Percentiles rank a stretch among this genome's conserved stretches.
These are phyloP conservation scores for Podospora sp. DNA, from an alignment of 495 filamentous ascomycete genomes.

Conservation along the genomic window DNA sequence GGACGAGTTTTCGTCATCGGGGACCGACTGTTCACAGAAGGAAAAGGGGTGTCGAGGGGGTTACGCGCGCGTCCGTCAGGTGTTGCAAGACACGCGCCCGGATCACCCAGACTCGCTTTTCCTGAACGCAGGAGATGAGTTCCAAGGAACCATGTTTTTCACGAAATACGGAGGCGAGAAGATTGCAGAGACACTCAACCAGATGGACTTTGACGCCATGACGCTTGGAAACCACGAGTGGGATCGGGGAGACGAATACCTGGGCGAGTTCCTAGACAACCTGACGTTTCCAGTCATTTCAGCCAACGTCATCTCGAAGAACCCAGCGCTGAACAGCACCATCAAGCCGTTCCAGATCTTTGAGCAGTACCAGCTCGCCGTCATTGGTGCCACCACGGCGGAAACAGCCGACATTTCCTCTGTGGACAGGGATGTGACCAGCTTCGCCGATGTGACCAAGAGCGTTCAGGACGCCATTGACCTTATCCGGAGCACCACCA, in stretches of 20 bases:
- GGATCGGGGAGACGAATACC: slow-evolving; percentile 53
- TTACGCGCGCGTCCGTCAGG: slow-evolving; percentile 57
- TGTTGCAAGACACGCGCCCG: slow-evolving; percentile 53
- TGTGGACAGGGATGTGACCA: slow-evolving; percentile 52
- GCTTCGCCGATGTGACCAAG: slow-evolving; percentile 50
- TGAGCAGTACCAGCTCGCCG: slow-evolving; percentile 54
- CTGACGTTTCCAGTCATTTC: slow-evolving; percentile 61
- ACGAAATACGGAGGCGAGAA: slow-evolving; percentile 62
- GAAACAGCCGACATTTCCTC: slow-evolving; percentile 52
- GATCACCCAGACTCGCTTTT: slow-evolving; percentile 55
- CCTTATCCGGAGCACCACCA: slow-evolving; percentile 48
- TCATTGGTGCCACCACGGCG: slow-evolving; percentile 61
- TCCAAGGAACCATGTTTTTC: slow-evolving; percentile 64
- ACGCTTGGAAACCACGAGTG: slow-evolving; percentile 65
- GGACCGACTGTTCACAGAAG: slow-evolving; percentile 55
- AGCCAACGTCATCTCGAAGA: slow-evolving; percentile 55
- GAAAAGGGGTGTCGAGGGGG: slow-evolving; percentile 60
- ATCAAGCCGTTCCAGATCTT: slow-evolving; percentile 62
- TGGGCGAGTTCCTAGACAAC: slow-evolving; percentile 56
- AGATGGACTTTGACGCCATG: slow-evolving; percentile 61
- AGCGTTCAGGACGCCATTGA: slow-evolving; percentile 58
- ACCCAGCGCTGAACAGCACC: slow-evolving; percentile 52
- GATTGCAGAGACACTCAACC: slow-evolving; percentile 62
- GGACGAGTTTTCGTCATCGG: slow-evolving; percentile 57
- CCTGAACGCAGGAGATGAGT: slow-evolving; percentile 62